phyloP scores from a whole-genome alignment of 768 basidiomycete species.

The Lactarius indigo region DNA sequence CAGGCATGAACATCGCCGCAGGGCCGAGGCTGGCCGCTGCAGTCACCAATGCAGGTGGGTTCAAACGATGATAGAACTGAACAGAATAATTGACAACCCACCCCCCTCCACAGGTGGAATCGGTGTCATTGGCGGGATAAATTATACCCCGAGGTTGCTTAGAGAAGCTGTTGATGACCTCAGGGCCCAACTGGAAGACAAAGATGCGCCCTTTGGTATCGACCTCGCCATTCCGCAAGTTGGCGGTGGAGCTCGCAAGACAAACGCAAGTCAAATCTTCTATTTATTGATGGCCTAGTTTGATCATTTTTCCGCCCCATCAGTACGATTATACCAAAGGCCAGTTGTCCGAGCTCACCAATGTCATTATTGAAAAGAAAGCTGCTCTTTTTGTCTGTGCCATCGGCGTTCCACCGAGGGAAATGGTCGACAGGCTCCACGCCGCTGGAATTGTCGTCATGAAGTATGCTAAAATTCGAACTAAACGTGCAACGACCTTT shows the following conservation, averaged over 20 bases:
- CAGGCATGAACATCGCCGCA: slow-evolving; percentile 82
- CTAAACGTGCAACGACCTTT: not conserved
- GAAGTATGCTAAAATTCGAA: slow-evolving; percentile 56
- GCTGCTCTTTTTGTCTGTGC: slow-evolving; percentile 81
- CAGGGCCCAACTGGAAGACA: slow-evolving; percentile 70
- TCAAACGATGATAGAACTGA: not conserved
- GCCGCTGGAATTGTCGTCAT: slow-evolving; percentile 75
- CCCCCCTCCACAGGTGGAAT: slow-evolving; percentile 51
- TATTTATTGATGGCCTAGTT: not conserved
- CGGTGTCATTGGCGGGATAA: slow-evolving; percentile 84
- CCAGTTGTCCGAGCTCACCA: slow-evolving; percentile 70
- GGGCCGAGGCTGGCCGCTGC: slow-evolving; percentile 82
- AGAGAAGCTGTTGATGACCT: slow-evolving; percentile 65
- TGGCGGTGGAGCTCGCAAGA: slow-evolving; percentile 79
- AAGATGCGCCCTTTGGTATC: slow-evolving; percentile 74
- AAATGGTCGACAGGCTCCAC: slow-evolving; percentile 78
- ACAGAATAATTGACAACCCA: not conserved
- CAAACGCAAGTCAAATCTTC: slow-evolving; percentile 47
- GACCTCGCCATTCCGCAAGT: slow-evolving; percentile 82
- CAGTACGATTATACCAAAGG: slow-evolving; percentile 76
- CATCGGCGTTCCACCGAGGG: slow-evolving; percentile 79
- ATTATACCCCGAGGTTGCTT: slow-evolving; percentile 69
- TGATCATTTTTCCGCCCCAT: not conserved
- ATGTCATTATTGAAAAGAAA: slow-evolving; percentile 71
- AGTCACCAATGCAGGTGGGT: slow-evolving; percentile 80